Conservation (phyloP, 768 basidiomycete species). For the Rhizopogon salebrosus region DNA sequence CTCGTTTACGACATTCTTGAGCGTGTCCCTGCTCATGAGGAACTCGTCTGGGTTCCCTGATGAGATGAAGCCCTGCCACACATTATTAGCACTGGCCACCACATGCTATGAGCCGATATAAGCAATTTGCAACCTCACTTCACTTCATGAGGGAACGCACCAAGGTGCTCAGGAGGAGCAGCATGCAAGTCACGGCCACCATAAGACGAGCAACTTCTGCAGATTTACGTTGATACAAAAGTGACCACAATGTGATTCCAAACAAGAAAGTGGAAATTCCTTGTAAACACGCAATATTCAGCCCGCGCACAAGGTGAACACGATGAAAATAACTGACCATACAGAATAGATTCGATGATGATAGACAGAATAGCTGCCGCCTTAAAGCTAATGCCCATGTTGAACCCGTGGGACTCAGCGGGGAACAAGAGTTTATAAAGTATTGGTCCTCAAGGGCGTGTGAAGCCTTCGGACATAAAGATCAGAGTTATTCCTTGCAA, state of each 20-base stretch:
- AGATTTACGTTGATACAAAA: neutral
- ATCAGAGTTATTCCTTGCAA: no score
- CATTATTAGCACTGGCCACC: neutral
- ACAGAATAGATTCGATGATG: neutral
- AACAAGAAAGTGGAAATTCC: slow-evolving; percentile 4
- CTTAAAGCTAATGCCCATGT: neutral
- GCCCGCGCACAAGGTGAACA: neutral
- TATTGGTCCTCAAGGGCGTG: no score
- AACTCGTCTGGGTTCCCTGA: neutral
- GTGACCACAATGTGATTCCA: slow-evolving; percentile 1
- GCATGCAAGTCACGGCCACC: neutral
- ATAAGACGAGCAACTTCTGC: neutral
- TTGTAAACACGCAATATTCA: neutral
- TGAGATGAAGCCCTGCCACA: neutral
- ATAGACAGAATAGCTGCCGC: neutral
- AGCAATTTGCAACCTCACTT: neutral
- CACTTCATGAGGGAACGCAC: neutral
- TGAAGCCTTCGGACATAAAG: no score
- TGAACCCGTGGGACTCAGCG: neutral
- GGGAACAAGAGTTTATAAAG: no score
- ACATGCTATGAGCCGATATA: neutral
- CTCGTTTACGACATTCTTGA: slow-evolving; percentile 8
- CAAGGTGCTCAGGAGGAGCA: slow-evolving; percentile 3
- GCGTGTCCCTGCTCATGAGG: neutral
- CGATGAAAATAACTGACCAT: neutral